Conservation (phyloP, 768 basidiomycete species). For the Amanita muscaria region DNA sequence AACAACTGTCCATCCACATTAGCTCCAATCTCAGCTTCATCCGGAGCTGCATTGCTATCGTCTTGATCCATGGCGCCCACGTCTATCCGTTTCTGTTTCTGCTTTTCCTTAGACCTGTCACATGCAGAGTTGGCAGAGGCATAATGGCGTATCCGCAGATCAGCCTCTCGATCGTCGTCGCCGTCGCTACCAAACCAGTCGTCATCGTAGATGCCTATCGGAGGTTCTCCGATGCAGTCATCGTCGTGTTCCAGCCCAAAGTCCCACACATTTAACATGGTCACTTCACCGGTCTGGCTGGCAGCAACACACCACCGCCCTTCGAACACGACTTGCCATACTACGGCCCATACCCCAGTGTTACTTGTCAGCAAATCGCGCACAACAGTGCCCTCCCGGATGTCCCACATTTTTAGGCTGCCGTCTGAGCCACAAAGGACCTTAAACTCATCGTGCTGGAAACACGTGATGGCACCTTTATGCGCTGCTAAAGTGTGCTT, state of each 20-base stretch:
- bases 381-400: constrained; percentile 76
- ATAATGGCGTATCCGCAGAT: constrained; percentile 17
- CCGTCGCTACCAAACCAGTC: constrained; percentile 49
- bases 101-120: constrained; percentile 38
- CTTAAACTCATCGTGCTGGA: constrained; percentile 97
- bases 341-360: no score
- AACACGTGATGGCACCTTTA: constrained; percentile 97
- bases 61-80: constrained; percentile 73
- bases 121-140: constrained; percentile 14
- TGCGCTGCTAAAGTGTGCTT: constrained; percentile 82
- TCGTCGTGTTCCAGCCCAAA: constrained; percentile 70
- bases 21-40: constrained; percentile 31
- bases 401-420: constrained; percentile 96
- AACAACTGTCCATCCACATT: constrained; percentile 16
- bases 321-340: constrained; percentile 97
- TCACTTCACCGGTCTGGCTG: constrained; percentile 68
- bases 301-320: constrained; percentile 93
- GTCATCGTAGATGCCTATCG: constrained; percentile 67
- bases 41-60: constrained; percentile 29
- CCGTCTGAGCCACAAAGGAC: constrained; percentile 94
- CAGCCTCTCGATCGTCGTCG: constrained; percentile 34
- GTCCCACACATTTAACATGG: constrained; percentile 86
- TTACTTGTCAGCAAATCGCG: constrained; percentile 87
- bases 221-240: constrained; percentile 78
- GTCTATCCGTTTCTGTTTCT: constrained; percentile 47